A percentile compares a stretch with the other conserved stretches of the same genome.
Conservation (phyloP, 2,329 filamentous ascomycete species). For the Lasiodiplodia theobromae region DNA sequence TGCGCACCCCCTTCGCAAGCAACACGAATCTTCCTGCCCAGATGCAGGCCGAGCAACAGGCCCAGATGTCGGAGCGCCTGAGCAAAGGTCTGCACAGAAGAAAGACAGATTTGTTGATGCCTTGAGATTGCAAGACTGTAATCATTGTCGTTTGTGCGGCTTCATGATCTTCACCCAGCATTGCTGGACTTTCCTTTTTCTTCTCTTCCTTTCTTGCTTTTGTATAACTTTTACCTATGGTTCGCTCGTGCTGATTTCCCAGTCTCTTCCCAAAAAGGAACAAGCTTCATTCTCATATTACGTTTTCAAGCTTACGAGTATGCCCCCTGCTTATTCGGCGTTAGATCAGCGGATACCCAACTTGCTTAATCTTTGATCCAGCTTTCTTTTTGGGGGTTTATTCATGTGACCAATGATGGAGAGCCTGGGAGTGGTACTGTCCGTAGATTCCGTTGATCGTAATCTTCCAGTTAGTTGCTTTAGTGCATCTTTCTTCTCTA, state of each 20-base stretch:
- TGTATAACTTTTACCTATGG: too few relatives aligned
- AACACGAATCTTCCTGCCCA: constrained; percentile 15
- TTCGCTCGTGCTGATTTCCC: not conserved
- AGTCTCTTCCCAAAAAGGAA: not conserved
- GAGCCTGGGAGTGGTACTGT: not conserved
- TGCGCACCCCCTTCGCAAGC: constrained; percentile 19
- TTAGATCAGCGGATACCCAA: not conserved
- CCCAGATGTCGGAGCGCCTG: constrained; percentile 1
- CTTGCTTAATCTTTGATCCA: not conserved
- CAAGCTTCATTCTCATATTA: not conserved
- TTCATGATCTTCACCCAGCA: not conserved
- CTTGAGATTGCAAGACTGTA: not conserved
- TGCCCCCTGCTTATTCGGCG: not conserved
- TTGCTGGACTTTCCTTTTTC: not conserved
- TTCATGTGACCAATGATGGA: not conserved
- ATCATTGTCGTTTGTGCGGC: not conserved
- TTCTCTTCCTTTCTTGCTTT: not conserved
- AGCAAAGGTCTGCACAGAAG: constrained; percentile 1
- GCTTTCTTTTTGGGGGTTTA: not conserved
- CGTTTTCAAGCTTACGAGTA: not conserved
- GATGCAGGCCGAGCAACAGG: not conserved
- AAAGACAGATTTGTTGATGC: constrained; percentile 9
- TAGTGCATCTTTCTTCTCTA: too few relatives aligned
- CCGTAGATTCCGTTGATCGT: not conserved
- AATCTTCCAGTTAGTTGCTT: not conserved